A percentile compares a stretch with the other conserved stretches of the same genome.
Conservation (phyloP, 352 stramenopile species). For the Thraustochytrium sp. region DNA sequence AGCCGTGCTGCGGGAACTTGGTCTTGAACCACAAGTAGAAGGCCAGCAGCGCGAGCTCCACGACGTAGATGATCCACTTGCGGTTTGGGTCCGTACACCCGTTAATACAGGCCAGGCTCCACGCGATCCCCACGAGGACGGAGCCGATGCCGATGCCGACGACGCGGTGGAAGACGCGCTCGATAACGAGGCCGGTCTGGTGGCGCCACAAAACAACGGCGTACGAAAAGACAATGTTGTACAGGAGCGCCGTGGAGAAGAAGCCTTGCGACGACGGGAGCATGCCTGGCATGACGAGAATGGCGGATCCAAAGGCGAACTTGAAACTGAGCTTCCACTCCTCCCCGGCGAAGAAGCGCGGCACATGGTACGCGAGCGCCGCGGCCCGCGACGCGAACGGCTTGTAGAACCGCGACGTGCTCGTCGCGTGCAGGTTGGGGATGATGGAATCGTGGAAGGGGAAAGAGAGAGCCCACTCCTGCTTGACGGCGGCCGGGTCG, state of each 20-base stretch:
- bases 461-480: background rate
- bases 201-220: background rate
- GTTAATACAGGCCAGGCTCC: background rate
- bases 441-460: background rate
- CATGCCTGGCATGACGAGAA: background rate
- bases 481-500: background rate
- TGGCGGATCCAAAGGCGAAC: background rate
- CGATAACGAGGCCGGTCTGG: background rate
- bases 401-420: background rate
- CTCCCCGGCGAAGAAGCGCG: background rate
- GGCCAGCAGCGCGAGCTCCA: background rate
- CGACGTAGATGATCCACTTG: background rate
- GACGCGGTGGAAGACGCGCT: background rate
- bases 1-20: background rate
- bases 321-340: background rate
- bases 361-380: background rate
- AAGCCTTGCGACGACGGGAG: background rate
- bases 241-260: background rate
- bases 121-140: background rate
- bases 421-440: background rate
- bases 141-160: background rate
- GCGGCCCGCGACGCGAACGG: background rate
- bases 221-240: slow-evolving; percentile 12
- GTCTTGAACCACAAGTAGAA: slow-evolving; percentile 11
- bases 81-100: background rate